Base-by-base conservation (phyloP, 768 basidiomycete genomes). In the Panellus pusillus region DNA sequence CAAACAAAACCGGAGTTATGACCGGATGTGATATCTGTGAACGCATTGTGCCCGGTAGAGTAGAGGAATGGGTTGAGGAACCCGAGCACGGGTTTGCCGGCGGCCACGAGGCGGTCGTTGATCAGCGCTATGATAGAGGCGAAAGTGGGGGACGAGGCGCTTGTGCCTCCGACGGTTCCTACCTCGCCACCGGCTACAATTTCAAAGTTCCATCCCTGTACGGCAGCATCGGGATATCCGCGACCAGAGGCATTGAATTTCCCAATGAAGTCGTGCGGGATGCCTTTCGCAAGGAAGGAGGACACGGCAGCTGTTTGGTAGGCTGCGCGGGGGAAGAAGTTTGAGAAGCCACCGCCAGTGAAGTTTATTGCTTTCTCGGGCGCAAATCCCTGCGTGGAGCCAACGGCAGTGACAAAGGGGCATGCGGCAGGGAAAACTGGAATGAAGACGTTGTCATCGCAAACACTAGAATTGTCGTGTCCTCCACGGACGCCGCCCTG, bases 131-230 rank as follows among this genome's bases (percentile, higher is more conserved):
- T 62, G 50, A 79, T 64, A 38, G 67, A 67, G 0, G 77, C 71
- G 52, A 82, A 75, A 0, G 75, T 71, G 1, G 79, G 79, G 9
- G 73, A 42, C 0, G 77, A 28, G 2, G 73, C 72, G 14, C 77
- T 79, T 3, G 79, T 81, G 29, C 80, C 80, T 1, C 50, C 63
- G 27, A 71, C 61, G 1, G 35, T 17, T 14, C 38, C 46, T 8
- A 20, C 20, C 4, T 24, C 9, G 17, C 41, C 47, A 27, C 38
- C 24, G 13, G n/a, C 24, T 7, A 43, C 20, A 17, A 54, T 35
- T 17, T 43, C 46, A 24, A 50, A 50, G 44, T 50, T 56, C 47
- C 38, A 38, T n/a, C 47, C 54, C 44, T 61, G 59, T 15, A 44
- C 35, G 11, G 55, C 14, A 12, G 54, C 52, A 44, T 63, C 63